phyloP scores from a whole-genome alignment of 2,329 filamentous ascomycete genomes.

The Waltergamsia citrina region DNA sequence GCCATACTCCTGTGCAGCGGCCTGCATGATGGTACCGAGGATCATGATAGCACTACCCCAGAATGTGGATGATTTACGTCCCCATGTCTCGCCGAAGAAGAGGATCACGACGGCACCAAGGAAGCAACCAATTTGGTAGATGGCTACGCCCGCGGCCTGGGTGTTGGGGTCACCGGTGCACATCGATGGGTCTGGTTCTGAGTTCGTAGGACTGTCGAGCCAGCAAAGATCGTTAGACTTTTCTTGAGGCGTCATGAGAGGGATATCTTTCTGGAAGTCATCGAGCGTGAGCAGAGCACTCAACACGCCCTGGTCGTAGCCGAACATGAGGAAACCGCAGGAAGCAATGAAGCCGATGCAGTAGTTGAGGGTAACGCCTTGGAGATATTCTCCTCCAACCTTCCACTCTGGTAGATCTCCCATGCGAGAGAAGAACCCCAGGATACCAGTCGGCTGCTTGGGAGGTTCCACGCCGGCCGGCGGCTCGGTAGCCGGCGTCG shows the following conservation, averaged over 20 bases:
- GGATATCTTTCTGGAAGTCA: slow-evolving; percentile 13
- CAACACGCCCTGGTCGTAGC: slow-evolving; percentile 18
- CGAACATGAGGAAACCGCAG: slow-evolving; percentile 18
- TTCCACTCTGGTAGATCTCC: slow-evolving; percentile 15
- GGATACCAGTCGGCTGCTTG: slow-evolving; percentile 5
- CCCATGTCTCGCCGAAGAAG: slow-evolving; percentile 18
- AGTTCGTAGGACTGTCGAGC: slow-evolving; percentile 10
- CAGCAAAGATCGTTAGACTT: slow-evolving; percentile 13
- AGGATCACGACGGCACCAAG: slow-evolving; percentile 17
- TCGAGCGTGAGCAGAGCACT: slow-evolving; percentile 16
- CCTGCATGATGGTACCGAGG: slow-evolving; percentile 16
- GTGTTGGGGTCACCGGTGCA: slow-evolving; percentile 16
- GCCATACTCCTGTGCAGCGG: slow-evolving; percentile 12
- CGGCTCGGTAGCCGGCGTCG: no score
- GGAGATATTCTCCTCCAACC: slow-evolving; percentile 11
- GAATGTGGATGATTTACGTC: slow-evolving; percentile 19
- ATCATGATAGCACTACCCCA: slow-evolving; percentile 20
- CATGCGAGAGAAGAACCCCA: slow-evolving; percentile 9
- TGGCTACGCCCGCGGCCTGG: slow-evolving; percentile 15
- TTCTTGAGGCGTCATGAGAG: slow-evolving; percentile 15
- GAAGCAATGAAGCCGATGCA: slow-evolving; percentile 16
- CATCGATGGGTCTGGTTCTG: slow-evolving; percentile 9
- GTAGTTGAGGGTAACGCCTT: slow-evolving; percentile 13
- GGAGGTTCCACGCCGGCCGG: no score
- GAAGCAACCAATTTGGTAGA: slow-evolving; percentile 18